Percentiles rank a stretch among this genome's conserved stretches.
Evolutionary conservation across 2,329 filamentous ascomycete genomes (phyloP).

Genomic region (Colletotrichum tabaci): DNA sequence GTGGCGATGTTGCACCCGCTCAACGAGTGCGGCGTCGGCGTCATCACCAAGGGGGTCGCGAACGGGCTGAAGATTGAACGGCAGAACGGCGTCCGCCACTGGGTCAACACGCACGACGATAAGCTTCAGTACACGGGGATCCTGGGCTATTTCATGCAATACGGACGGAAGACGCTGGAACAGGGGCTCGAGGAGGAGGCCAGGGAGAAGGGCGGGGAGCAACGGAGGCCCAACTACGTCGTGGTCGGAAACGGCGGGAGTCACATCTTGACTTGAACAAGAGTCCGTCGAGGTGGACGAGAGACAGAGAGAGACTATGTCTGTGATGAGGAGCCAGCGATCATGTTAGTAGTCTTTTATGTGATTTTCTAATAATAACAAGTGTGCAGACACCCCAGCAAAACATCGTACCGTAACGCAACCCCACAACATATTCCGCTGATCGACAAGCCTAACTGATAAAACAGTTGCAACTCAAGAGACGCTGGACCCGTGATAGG

Average conservation of each 20-base stretch:
- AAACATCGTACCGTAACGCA: no score
- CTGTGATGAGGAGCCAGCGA: no score
- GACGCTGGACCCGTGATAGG: no score
- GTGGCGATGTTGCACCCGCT: slow-evolving; percentile 24
- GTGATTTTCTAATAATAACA: no score
- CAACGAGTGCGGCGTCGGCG: slow-evolving; percentile 5
- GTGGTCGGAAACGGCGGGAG: slow-evolving; percentile 11
- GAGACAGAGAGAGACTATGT: background rate
- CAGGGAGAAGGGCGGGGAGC: background rate
- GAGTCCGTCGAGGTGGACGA: no score
- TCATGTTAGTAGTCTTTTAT: no score
- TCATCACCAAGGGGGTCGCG: background rate
- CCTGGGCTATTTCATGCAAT: background rate
- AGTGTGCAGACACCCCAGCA: no score
- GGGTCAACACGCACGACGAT: slow-evolving; percentile 5
- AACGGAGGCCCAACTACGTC: background rate
- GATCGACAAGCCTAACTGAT: no score
- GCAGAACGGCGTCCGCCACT: background rate
- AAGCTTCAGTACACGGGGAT: background rate
- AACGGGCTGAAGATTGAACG: slow-evolving; percentile 12
- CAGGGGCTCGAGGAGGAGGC: slow-evolving; percentile 12
- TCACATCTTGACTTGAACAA: background rate
- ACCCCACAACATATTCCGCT: no score
- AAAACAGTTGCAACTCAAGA: no score
- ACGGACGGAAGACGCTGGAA: background rate